phyloP scores from a whole-genome alignment of 2,329 filamentous ascomycete genomes.

The Apiospora koreana region DNA sequence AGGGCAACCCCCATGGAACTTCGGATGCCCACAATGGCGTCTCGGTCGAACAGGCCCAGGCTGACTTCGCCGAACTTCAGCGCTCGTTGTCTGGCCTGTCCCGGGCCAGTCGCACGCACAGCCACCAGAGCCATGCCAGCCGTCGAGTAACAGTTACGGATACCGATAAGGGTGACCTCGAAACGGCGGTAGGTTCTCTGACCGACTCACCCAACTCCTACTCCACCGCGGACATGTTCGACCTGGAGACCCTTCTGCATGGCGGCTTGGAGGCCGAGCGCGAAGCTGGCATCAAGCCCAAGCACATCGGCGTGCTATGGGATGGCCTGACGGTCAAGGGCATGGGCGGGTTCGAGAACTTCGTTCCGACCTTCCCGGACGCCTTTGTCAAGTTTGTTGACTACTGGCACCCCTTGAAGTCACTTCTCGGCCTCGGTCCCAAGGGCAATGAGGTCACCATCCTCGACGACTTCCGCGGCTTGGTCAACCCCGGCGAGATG shows the following conservation, averaged over 20 bases:
- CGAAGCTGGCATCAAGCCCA: constrained; percentile 77
- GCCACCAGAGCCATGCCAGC: constrained; percentile 28
- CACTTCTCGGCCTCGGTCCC: constrained; percentile 63
- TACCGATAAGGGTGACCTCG: constrained; percentile 53
- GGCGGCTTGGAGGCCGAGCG: constrained; percentile 71
- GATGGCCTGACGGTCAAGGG: constrained; percentile 75
- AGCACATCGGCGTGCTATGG: constrained; percentile 81
- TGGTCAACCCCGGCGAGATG: constrained; percentile 84
- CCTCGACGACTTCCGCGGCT: constrained; percentile 69
- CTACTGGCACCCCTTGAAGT: constrained; percentile 64
- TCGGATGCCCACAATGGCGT: constrained; percentile 50
- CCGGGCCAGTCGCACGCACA: constrained; percentile 46
- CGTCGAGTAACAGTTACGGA: constrained; percentile 36
- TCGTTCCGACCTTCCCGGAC: constrained; percentile 73
- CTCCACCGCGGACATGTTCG: constrained; percentile 62
- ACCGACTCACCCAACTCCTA: constrained; percentile 42
- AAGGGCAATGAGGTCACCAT: constrained; percentile 74
- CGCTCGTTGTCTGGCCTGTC: constrained; percentile 61
- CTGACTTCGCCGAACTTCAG: constrained; percentile 70
- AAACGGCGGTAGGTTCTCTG: constrained; percentile 27
- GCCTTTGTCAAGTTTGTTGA: constrained; percentile 79
- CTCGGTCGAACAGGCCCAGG: constrained; percentile 67
- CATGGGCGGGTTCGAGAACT: constrained; percentile 72
- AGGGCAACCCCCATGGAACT: constrained; percentile 50
- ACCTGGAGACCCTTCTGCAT: constrained; percentile 73